phyloP scores from a whole-genome alignment of 306 rosid genomes.

The Prunus kanzakura region DNA sequence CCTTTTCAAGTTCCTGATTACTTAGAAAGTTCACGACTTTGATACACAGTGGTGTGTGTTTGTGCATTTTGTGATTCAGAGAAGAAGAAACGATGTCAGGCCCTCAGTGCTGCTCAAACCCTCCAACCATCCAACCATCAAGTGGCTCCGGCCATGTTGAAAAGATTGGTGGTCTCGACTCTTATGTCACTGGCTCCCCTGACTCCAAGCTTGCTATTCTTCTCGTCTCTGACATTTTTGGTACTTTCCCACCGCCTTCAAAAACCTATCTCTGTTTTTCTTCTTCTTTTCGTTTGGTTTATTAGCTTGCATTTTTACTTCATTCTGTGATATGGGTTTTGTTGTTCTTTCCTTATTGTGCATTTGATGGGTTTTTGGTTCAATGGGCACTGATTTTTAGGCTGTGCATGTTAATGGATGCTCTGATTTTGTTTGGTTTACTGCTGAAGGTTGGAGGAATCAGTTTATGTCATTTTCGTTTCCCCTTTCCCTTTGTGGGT shows the following conservation, averaged over 20 bases:
- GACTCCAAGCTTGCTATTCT: slow-evolving; percentile 53
- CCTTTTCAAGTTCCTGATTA: too few relatives aligned
- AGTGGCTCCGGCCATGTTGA: slow-evolving; percentile 58
- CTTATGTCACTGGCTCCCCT: slow-evolving; percentile 53
- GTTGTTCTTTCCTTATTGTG: not conserved
- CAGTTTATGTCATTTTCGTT: not conserved
- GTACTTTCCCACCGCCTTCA: slow-evolving; percentile 19
- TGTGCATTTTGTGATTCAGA: not conserved
- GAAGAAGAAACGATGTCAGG: slow-evolving; percentile 47
- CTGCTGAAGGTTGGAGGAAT: not conserved
- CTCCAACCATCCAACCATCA: slow-evolving; percentile 49
- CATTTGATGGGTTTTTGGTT: not conserved
- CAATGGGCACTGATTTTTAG: not conserved
- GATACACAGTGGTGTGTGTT: too few relatives aligned
- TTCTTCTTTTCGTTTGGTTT: not conserved
- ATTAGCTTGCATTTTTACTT: not conserved
- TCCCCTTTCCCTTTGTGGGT: not conserved
- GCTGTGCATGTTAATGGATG: not conserved
- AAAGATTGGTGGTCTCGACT: slow-evolving; percentile 32
- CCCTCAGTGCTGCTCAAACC: slow-evolving; percentile 61
- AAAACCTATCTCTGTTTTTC: not conserved
- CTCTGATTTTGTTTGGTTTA: not conserved
- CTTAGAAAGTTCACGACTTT: too few relatives aligned
- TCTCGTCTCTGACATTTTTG: slow-evolving; percentile 49
- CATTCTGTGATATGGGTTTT: not conserved